Percentiles rank a stretch among this genome's conserved stretches.
Conservation (phyloP, 805 yeast species). For the Maudiozyma barnettii region DNA sequence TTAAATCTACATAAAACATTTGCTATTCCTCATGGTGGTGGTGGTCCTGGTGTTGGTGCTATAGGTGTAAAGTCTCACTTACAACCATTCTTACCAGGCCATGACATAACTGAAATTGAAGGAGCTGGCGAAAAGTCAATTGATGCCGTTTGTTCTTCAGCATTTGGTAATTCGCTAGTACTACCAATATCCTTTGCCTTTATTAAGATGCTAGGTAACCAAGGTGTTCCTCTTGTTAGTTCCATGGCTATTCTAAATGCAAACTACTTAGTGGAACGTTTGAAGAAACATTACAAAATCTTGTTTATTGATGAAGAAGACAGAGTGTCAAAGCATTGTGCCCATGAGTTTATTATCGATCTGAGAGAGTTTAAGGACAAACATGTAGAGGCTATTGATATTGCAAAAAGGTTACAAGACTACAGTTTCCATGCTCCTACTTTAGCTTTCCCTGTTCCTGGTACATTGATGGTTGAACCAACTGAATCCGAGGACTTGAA, state of each 20-base stretch:
- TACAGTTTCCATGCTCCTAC: slow-evolving; percentile 99
- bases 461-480: slow-evolving; percentile 96
- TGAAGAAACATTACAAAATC: slow-evolving; percentile 62
- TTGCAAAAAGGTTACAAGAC: slow-evolving; percentile 94
- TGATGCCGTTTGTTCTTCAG: slow-evolving; percentile 80
- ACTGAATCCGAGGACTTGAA: slow-evolving; percentile 87
- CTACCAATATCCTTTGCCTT: slow-evolving; percentile 91
- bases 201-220: slow-evolving; percentile 86
- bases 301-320: slow-evolving; percentile 45
- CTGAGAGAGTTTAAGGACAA: slow-evolving; percentile 68
- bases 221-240: slow-evolving; percentile 77
- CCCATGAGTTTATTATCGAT: slow-evolving; percentile 93
- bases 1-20: slow-evolving; percentile 94
- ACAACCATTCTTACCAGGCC: slow-evolving; percentile 73
- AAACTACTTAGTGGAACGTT: slow-evolving; percentile 82
- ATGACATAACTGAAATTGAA: slow-evolving; percentile 40
- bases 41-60: slow-evolving; percentile 99
- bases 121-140: slow-evolving; percentile 37
- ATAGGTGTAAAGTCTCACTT: slow-evolving; percentile 84
- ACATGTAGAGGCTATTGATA: slow-evolving; percentile 90
- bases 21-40: slow-evolving; percentile 98
- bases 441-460: slow-evolving; percentile 97
- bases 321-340: slow-evolving; percentile 62
- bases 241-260: slow-evolving; percentile 89
- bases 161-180: slow-evolving; percentile 91